Base-by-base conservation (phyloP, 768 basidiomycete species). In the Tubosaeta sp. region DNA sequence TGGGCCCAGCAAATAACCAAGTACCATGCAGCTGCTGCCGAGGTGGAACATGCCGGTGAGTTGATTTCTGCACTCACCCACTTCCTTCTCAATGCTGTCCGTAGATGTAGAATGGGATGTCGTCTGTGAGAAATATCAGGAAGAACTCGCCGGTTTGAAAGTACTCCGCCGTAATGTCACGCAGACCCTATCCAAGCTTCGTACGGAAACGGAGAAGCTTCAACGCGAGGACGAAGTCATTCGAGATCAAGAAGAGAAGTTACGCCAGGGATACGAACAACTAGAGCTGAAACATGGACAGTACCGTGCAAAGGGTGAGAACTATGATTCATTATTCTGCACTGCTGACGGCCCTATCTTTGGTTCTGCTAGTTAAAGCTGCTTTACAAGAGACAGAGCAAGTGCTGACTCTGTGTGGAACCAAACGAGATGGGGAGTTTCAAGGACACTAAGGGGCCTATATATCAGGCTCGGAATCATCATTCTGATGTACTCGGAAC, bases 111-210 rank as follows among this genome's bases (percentile, higher is more conserved):
- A 85, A 59, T 84, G 84, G 74, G 81, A 78, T 51, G 71, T 79
- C 56, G 69, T 82, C 51, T 77, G 82, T 45, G 69, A 70, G 52
- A 76, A 73, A 33, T 87, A 86, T 61, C 66, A 79, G 43, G 81
- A 83, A 53, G 83, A 88, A 65, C 77, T 88, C 55, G 69, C 75
- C 39, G 80, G 80, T 25, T 75, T 88, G 52, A 80, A 78, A 53
- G 71, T 63, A 29, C 70, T 87, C 25, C 83, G 84, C 46, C 66
- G 74, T 29, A 79, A 81, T 49, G 81, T 87, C 42, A 58, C 71
- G 1, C 58, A 68, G 19, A 72, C 76, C 12, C 55, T 74, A 17
- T 71, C 73, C 46, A 69, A 66, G 37, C 65, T 78, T 12, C 66
- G 67, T 22, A 43, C 66, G 31, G 73, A 78, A 56, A 62, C 73